Evolutionary conservation across 2,329 filamentous ascomycete species (phyloP).

Genomic region (Xylaria sp.): DNA sequence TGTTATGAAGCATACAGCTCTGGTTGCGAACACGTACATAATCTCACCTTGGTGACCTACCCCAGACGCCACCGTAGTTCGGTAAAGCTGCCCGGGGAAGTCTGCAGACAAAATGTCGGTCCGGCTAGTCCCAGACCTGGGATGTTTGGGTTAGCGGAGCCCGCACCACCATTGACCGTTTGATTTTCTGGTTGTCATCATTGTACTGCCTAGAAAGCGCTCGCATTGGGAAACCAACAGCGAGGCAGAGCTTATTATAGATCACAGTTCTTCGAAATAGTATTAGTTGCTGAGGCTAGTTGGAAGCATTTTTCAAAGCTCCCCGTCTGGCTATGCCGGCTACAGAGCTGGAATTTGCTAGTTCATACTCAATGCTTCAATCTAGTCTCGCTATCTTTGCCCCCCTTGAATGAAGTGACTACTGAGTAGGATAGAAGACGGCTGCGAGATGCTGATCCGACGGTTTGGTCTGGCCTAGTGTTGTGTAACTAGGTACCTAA

Average conservation of each 20-base stretch:
- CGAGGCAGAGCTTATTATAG: conserved; percentile 14
- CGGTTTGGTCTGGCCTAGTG: conserved; percentile 30
- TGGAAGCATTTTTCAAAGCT: conserved; percentile 1
- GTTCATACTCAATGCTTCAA: conserved; percentile 11
- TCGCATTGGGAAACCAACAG: conserved; percentile 4
- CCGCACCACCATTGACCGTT: too few relatives aligned
- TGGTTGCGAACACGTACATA: conserved; percentile 32
- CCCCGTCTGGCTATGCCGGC: background rate
- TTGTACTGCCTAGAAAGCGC: conserved; percentile 15
- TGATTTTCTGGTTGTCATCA: background rate
- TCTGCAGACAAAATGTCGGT: conserved; percentile 6
- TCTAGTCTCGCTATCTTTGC: too few relatives aligned
- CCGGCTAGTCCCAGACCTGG: background rate
- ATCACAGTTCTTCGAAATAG: conserved; percentile 19
- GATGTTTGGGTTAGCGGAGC: background rate
- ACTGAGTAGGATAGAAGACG: background rate
- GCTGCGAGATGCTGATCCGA: conserved; percentile 23
- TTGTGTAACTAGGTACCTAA: conserved; percentile 28
- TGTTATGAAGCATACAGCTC: conserved; percentile 21
- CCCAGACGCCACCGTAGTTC: background rate
- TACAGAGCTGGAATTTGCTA: conserved; percentile 21
- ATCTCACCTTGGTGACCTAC: conserved; percentile 16
- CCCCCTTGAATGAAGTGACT: background rate
- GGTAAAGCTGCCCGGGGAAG: background rate
- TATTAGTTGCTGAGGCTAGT: conserved; percentile 4